Evolutionary conservation across 169 alveolate genomes (phyloP).

Genomic region (Blepharisma undulans): DNA sequence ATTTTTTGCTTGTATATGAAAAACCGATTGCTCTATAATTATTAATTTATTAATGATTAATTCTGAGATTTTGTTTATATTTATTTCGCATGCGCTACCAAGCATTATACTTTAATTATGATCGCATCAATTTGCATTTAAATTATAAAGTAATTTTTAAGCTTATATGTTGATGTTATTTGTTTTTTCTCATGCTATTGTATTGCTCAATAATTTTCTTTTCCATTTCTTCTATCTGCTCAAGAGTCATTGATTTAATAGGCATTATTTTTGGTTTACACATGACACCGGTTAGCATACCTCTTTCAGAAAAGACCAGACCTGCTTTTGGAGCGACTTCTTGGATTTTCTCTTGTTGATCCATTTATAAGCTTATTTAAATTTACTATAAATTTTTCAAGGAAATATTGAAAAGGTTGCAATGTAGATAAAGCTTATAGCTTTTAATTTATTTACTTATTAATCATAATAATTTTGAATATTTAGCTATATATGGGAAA

Average conservation of each 20-base stretch:
- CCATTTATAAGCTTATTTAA: neutral
- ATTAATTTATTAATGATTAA: too few species aligned
- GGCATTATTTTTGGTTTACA: constrained; percentile 86
- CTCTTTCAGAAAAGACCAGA: constrained; percentile 69
- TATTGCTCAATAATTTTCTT: constrained; percentile 48
- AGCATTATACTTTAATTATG: too few species aligned
- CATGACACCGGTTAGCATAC: constrained; percentile 63
- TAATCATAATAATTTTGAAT: neutral
- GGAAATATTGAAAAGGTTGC: too few species aligned
- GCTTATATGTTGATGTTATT: neutral
- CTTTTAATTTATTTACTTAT: too few species aligned
- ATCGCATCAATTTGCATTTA: too few species aligned
- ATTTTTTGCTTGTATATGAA: too few species aligned
- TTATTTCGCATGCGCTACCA: too few species aligned
- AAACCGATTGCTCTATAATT: too few species aligned
- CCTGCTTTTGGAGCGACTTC: constrained; percentile 79
- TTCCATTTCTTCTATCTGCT: constrained; percentile 79
- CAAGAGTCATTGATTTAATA: constrained; percentile 74
- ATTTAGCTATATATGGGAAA: neutral
- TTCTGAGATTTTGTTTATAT: too few species aligned
- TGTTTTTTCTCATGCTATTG: neutral
- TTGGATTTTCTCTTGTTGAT: constrained; percentile 21
- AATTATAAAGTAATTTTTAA: too few species aligned
- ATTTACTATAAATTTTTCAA: too few species aligned
- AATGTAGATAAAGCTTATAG: too few species aligned